phyloP scores from a whole-genome alignment of 106 monocot genomes.

The Posidonia australis region DNA sequence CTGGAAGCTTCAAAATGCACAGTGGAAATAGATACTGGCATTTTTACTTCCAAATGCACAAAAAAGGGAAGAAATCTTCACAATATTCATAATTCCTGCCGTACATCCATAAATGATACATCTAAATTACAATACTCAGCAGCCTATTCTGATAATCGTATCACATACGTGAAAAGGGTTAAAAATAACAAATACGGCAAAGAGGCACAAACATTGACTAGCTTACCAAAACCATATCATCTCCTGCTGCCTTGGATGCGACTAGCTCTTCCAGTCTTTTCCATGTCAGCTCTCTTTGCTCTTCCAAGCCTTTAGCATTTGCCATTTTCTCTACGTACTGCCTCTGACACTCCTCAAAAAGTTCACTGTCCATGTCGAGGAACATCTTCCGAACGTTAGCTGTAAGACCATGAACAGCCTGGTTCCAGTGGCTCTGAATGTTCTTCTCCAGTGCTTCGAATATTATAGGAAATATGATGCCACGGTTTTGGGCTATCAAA shows the following conservation, averaged over 20 bases:
- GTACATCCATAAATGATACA: conserved; percentile 5
- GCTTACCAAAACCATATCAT: conserved; percentile 17
- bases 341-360: conserved; percentile 23
- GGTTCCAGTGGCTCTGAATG: conserved; percentile 41
- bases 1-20: too few relatives aligned
- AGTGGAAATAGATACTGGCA: not conserved
- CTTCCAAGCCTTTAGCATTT: conserved; percentile 3
- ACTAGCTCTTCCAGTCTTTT: conserved; percentile 39
- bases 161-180: not conserved
- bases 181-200: conserved; percentile 6
- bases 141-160: not conserved
- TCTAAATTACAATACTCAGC: conserved; percentile 14
- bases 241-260: conserved; percentile 25
- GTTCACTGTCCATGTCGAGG: conserved; percentile 29
- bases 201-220: not conserved
- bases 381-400: conserved; percentile 39
- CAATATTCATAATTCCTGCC: not conserved
- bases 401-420: conserved; percentile 43
- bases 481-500: conserved; percentile 39
- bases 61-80: not conserved
- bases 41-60: not conserved
- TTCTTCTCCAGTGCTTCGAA: conserved; percentile 45
- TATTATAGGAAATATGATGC: conserved; percentile 43
- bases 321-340: conserved; percentile 9
- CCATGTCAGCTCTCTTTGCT: conserved; percentile 24